Percentiles rank a stretch among this genome's conserved stretches.
Evolutionary conservation across 768 basidiomycete genomes (phyloP).

Genomic region (Amanita fuliginea): DNA sequence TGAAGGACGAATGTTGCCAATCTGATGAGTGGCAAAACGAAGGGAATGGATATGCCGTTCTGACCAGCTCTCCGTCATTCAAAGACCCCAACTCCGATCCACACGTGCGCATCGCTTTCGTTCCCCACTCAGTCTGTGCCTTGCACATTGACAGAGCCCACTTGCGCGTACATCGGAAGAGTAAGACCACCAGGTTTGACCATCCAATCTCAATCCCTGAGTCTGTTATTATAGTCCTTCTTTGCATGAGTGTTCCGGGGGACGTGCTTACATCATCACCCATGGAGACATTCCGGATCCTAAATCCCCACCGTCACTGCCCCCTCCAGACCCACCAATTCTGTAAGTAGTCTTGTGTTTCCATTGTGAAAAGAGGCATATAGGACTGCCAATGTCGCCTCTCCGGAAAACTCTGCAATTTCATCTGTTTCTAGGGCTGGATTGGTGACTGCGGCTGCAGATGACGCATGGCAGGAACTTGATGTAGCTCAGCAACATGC

Average conservation of each 20-base stretch:
- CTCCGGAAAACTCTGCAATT: neutral
- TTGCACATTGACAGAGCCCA: neutral
- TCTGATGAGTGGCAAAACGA: neutral
- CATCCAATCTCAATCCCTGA: neutral
- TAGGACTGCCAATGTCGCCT: neutral
- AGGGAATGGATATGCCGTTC: neutral
- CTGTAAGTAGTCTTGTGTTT: slow-evolving; percentile 34
- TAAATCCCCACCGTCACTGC: slow-evolving; percentile 20
- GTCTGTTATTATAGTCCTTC: neutral
- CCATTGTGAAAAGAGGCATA: neutral
- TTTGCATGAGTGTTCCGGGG: slow-evolving; percentile 6
- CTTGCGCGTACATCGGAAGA: neutral
- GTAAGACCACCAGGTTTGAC: neutral
- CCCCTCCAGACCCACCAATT: slow-evolving; percentile 37
- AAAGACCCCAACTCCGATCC: slow-evolving; percentile 6
- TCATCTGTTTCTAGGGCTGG: slow-evolving; percentile 17
- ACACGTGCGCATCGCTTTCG: slow-evolving; percentile 1
- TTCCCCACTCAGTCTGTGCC: neutral
- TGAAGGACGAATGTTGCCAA: slow-evolving; percentile 4
- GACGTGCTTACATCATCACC: slow-evolving; percentile 19
- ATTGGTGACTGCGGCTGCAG: slow-evolving; percentile 19
- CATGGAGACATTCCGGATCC: slow-evolving; percentile 6
- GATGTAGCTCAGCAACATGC: neutral
- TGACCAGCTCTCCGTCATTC: neutral
- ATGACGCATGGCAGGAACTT: slow-evolving; percentile 18